phyloP scores from a whole-genome alignment of 2,329 filamentous ascomycete species.

The Diaporthe capsici region DNA sequence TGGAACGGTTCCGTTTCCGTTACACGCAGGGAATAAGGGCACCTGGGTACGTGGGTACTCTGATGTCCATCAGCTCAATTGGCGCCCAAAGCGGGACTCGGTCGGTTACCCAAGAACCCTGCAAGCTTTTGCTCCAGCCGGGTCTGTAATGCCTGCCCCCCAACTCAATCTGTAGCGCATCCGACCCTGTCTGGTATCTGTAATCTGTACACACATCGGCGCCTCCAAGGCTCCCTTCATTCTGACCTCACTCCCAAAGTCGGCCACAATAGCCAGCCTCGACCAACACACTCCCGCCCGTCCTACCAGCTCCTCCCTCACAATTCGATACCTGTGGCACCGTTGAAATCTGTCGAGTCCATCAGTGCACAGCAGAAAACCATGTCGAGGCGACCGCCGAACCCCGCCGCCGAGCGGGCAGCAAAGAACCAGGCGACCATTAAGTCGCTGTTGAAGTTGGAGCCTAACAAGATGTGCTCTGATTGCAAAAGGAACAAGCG shows the following conservation, averaged over 20 bases:
- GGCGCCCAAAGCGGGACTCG: conserved; percentile 29
- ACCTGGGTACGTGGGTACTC: neutral
- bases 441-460: conserved; percentile 94
- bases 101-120: conserved; percentile 24
- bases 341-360: conserved; percentile 1
- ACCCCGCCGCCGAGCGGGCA: conserved; percentile 86
- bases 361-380: conserved; percentile 44
- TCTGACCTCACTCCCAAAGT: neutral
- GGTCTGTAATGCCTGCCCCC: neutral
- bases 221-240: conserved; percentile 23
- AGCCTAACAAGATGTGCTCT: conserved; percentile 95
- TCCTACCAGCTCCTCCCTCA: neutral
- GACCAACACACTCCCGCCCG: neutral
- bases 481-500: conserved; percentile 99
- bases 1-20: conserved; percentile 14
- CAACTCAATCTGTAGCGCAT: conserved; percentile 12
- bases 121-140: neutral
- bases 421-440: conserved; percentile 95
- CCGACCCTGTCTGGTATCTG: conserved; percentile 13
- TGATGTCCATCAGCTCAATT: conserved; percentile 14
- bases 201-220: conserved; percentile 28
- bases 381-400: conserved; percentile 85
- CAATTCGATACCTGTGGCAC: neutral
- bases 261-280: neutral
- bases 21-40: neutral